phyloP scores from a whole-genome alignment of 2,329 filamentous ascomycete species.

The Aspergillus pseudonomiae region DNA sequence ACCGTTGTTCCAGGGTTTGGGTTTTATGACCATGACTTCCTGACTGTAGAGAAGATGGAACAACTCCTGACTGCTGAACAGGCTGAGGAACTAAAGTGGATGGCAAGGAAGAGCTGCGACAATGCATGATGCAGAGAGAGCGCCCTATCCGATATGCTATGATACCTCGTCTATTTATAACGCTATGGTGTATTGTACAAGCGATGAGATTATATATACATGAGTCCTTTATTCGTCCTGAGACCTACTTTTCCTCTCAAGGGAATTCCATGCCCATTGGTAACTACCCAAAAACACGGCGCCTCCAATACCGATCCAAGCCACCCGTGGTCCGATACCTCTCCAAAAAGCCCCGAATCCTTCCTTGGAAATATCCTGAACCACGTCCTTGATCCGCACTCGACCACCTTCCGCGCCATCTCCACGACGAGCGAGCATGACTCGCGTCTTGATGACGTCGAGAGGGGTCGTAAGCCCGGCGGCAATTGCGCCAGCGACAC shows the following conservation, averaged over 20 bases:
- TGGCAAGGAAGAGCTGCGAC: conserved; percentile 20
- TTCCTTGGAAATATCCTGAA: conserved; percentile 64
- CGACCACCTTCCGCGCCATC: conserved; percentile 51
- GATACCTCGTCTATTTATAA: background rate
- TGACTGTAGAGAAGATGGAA: conserved; percentile 54
- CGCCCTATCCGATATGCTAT: background rate
- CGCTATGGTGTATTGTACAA: background rate
- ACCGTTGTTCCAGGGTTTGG: conserved; percentile 71
- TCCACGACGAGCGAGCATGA: conserved; percentile 82
- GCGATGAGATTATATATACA: conserved; percentile 14
- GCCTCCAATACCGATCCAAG: conserved; percentile 94
- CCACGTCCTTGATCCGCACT: conserved; percentile 51
- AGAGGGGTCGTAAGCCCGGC: conserved; percentile 88
- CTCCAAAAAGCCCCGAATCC: conserved; percentile 51
- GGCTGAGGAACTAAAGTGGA: conserved; percentile 50
- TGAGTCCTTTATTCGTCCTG: conserved; percentile 17
- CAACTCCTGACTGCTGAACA: conserved; percentile 57
- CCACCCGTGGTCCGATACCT: conserved; percentile 74
- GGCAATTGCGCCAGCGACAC: conserved; percentile 78
- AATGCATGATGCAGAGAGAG: background rate
- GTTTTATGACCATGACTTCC: conserved; percentile 68
- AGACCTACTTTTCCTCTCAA: conserved; percentile 51
- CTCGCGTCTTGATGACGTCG: conserved; percentile 93
- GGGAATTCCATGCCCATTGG: conserved; percentile 79
- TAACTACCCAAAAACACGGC: conserved; percentile 94